Percentiles rank a stretch among this genome's conserved stretches.
Conservation (phyloP, 305 asterid genomes). For the Striga hermonthica region DNA sequence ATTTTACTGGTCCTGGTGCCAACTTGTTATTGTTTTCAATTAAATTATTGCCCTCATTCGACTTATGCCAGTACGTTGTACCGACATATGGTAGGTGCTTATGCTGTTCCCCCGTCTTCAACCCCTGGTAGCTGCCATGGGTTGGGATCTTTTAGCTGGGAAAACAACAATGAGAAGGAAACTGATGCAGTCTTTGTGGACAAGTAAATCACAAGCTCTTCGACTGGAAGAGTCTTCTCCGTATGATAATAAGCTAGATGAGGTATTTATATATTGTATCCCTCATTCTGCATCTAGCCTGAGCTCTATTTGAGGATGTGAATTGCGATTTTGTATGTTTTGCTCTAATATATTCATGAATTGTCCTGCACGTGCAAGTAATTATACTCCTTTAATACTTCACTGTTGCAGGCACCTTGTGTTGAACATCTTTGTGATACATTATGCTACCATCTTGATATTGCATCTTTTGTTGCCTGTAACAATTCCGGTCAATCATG, state of each 20-base stretch:
- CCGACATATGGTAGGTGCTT: constrained; percentile 55
- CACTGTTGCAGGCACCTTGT: constrained; percentile 69
- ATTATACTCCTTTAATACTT: constrained; percentile 30
- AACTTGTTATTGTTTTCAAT: constrained; percentile 23
- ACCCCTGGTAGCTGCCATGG: constrained; percentile 93
- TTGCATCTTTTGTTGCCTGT: constrained; percentile 92
- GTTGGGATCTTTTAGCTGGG: constrained; percentile 97
- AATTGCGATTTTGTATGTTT: constrained; percentile 25
- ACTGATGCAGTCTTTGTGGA: constrained; percentile 88
- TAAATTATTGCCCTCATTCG: constrained; percentile 27
- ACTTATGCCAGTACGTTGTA: constrained; percentile 25
- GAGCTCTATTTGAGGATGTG: constrained; percentile 26
- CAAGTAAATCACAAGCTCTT: constrained; percentile 87
- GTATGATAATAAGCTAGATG: constrained; percentile 60
- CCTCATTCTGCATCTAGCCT: constrained; percentile 26
- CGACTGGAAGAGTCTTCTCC: constrained; percentile 76
- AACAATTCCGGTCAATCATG: constrained; percentile 90
- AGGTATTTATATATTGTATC: constrained; percentile 46
- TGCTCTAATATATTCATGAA: constrained; percentile 18
- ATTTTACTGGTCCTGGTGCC: constrained; percentile 23
- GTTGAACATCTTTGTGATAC: constrained; percentile 91
- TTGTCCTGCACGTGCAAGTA: constrained; percentile 18
- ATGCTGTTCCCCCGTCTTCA: constrained; percentile 86
- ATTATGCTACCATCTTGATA: constrained; percentile 87
- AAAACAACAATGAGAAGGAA: constrained; percentile 75